Conservation (phyloP, 1,284 basidiomycete genomes). For the Papiliotrema nemorosa region DNA sequence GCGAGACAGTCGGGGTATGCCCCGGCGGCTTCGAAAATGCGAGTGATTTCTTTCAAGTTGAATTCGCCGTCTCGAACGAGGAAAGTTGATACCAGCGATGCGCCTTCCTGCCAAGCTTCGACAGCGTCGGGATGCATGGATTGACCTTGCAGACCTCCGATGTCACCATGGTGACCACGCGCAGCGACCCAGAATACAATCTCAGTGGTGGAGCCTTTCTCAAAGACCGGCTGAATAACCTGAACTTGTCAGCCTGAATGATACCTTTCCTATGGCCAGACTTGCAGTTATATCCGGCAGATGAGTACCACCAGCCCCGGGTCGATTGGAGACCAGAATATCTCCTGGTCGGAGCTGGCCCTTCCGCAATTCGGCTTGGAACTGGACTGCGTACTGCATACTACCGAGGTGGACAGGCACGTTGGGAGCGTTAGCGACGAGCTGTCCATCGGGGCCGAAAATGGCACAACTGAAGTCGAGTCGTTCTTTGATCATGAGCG, state of each 20-base stretch:
- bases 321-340: conserved; percentile 52
- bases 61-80: conserved; percentile 19
- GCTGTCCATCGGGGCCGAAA: conserved; percentile 49
- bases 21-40: conserved; percentile 12
- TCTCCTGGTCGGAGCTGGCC: conserved; percentile 46
- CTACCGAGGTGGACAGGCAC: conserved; percentile 54
- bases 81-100: conserved; percentile 25
- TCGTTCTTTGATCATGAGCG: conserved; percentile 38
- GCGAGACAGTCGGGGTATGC: conserved; percentile 10
- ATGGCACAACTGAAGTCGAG: conserved; percentile 53
- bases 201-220: conserved; percentile 19
- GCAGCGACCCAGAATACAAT: conserved; percentile 47
- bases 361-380: conserved; percentile 44
- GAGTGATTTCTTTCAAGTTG: conserved; percentile 8
- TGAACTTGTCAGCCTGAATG: conserved; percentile 2
- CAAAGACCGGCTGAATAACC: conserved; percentile 45
- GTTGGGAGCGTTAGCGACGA: conserved; percentile 55
- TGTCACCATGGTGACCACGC: conserved; percentile 44
- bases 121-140: conserved; percentile 45
- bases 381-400: conserved; percentile 38
- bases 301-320: conserved; percentile 30
- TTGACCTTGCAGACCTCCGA: conserved; percentile 35
- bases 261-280: background rate
- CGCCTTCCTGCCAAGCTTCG: conserved; percentile 43
- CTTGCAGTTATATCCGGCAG: conserved; percentile 47